Conservation (phyloP, 148 eudicot genomes). For the Euryodendron excelsum region DNA sequence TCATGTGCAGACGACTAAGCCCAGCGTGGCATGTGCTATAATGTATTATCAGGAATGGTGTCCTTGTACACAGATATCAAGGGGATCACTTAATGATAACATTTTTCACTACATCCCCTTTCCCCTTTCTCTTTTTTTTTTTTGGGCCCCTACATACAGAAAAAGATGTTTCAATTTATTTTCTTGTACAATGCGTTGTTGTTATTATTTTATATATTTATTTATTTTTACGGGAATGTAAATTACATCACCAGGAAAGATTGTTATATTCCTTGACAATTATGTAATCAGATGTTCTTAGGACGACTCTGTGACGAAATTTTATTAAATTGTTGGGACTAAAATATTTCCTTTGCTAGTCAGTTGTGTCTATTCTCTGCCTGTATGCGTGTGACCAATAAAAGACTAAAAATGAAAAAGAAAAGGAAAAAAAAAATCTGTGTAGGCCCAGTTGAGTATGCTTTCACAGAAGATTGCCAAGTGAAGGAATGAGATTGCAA, state of each 20-base stretch:
- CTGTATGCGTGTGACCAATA: no score
- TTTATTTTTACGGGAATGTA: not conserved
- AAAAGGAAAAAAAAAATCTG: no score
- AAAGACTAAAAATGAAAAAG: no score
- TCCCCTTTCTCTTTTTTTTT: not conserved
- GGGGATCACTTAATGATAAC: not conserved
- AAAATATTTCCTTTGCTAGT: no score
- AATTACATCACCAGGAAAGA: not conserved
- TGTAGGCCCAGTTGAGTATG: no score
- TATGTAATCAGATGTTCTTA: not conserved
- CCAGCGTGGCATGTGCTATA: not conserved
- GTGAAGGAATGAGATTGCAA: no score
- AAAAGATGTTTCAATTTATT: not conserved
- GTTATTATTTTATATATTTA: no score
- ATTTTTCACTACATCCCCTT: not conserved
- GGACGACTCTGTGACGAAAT: not conserved
- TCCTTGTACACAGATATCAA: not conserved
- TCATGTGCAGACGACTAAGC: not conserved
- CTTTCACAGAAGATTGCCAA: no score
- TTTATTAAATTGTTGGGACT: not conserved
- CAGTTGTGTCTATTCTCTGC: no score
- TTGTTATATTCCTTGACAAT: not conserved
- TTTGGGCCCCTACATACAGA: not conserved
- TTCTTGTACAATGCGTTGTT: not conserved
- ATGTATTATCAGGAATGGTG: not conserved